phyloP scores from a whole-genome alignment of 116 monocot species.

The Iris pallida region DNA sequence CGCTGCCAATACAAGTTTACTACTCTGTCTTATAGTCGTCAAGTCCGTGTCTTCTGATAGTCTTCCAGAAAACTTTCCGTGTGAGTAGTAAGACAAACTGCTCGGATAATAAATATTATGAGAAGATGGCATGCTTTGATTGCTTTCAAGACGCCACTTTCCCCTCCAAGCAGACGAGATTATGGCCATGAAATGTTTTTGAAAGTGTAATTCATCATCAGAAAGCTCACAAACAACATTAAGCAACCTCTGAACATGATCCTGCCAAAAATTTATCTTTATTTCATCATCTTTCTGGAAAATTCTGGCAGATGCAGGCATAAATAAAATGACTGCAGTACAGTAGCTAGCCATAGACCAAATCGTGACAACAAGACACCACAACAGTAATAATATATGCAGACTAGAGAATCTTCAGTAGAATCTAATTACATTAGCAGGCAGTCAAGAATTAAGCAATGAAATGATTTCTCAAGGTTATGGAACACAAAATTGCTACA shows the following conservation, averaged over 20 bases:
- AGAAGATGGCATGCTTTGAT: slow-evolving; percentile 19
- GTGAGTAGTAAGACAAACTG: slow-evolving; percentile 6
- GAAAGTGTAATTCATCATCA: slow-evolving; percentile 78
- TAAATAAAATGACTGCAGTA: too few relatives aligned
- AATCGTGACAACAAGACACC: too few relatives aligned
- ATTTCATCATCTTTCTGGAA: too few relatives aligned
- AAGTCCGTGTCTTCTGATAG: slow-evolving; percentile 25
- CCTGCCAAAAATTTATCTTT: slow-evolving; percentile 34
- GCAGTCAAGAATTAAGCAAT: too few relatives aligned
- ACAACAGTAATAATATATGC: too few relatives aligned
- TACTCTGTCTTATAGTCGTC: slow-evolving; percentile 24
- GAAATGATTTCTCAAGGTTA: too few relatives aligned
- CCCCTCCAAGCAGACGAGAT: slow-evolving; percentile 83
- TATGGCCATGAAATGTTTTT: slow-evolving; percentile 84
- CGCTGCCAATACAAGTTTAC: slow-evolving; percentile 43
- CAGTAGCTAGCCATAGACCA: too few relatives aligned
- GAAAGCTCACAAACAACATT: slow-evolving; percentile 61
- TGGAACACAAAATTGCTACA: too few relatives aligned
- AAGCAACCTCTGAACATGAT: slow-evolving; percentile 68
- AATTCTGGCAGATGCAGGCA: too few relatives aligned
- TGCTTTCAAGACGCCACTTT: slow-evolving; percentile 24
- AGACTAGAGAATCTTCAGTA: too few relatives aligned
- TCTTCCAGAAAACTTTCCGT: slow-evolving; percentile 22
- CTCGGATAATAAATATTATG: slow-evolving; percentile 16
- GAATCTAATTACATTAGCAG: too few relatives aligned